Percentiles rank a stretch among this genome's conserved stretches.
phyloP scores from a whole-genome alignment of 768 basidiomycete species.

The Pisolithus orientalis region DNA sequence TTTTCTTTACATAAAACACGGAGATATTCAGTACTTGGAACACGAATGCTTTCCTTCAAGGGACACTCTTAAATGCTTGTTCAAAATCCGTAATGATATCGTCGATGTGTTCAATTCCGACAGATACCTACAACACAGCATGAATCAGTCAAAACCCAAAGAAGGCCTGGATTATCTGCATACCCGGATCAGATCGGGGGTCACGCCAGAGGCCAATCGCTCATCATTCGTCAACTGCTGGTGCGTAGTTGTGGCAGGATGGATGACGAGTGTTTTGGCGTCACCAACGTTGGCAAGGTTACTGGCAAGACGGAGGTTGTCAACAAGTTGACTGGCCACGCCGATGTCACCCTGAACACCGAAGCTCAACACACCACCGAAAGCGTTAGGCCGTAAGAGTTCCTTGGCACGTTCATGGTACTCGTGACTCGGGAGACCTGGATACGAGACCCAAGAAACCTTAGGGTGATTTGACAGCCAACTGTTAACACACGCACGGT shows the following conservation, averaged over 20 bases:
- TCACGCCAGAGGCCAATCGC: slow-evolving; percentile 43
- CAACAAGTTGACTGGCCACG: slow-evolving; percentile 56
- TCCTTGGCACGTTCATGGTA: slow-evolving; percentile 54
- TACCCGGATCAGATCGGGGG: slow-evolving; percentile 52
- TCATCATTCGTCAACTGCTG: slow-evolving; percentile 47
- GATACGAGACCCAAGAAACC: slow-evolving; percentile 75
- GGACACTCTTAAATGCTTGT: slow-evolving; percentile 28
- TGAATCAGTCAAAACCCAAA: not conserved
- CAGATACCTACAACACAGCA: slow-evolving; percentile 28
- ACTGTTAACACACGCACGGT: not conserved
- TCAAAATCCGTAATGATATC: slow-evolving; percentile 46
- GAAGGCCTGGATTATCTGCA: not conserved
- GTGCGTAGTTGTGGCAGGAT: slow-evolving; percentile 55
- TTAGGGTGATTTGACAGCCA: slow-evolving; percentile 61
- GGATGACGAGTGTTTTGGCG: slow-evolving; percentile 58
- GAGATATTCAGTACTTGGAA: no score
- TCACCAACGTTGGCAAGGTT: slow-evolving; percentile 70
- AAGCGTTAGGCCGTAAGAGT: slow-evolving; percentile 46
- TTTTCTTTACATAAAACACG: no score
- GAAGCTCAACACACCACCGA: slow-evolving; percentile 73
- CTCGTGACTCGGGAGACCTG: slow-evolving; percentile 58
- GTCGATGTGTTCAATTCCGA: slow-evolving; percentile 38
- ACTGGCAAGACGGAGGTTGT: slow-evolving; percentile 63
- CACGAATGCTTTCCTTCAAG: not conserved
- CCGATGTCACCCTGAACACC: slow-evolving; percentile 57